Evolutionary conservation across 2,329 filamentous ascomycete species (phyloP), one percentile per base, ranked within the genome.

Genomic region (Colletotrichum falcatum): DNA sequence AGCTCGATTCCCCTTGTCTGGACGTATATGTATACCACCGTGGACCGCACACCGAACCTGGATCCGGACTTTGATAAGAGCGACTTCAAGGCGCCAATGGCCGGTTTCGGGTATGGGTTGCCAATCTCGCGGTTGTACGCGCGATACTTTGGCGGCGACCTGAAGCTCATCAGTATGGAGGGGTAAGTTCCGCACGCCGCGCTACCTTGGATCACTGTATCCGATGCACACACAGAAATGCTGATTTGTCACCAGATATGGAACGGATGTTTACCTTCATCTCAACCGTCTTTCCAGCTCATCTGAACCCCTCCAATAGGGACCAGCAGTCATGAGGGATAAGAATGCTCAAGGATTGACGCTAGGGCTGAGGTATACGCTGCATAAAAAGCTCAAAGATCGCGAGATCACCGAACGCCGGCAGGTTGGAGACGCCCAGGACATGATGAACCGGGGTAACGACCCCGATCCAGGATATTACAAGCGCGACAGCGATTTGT

Each of bases 11-110:
- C 96, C 6, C 87, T 99, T 18, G 96, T 98, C n/a, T 99, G 96
- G 96, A 99, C 96, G 16, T 99, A 99, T 81, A 99, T 98, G 96
- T 99, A 99, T 81, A 99, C 96, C 44, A 99, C 96, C 2, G 96
- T 99, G 74, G 96, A 98, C 81, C 91, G 95, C 76, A 98, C 96
- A 28, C 96, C 96, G 18, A 97, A 91, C 78, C 85, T 99, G 73
- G 96, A 99, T 78, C 96, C 96, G 0, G 95, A 98, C 80, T 99
- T 98, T 81, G 95, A 99, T 82, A 97, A 98, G 84, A 97, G 92
- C 83, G 96, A 99, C 81, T 99, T 99, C 86, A 98, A 99, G 82
- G 96, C 96, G 16, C 96, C 96, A 1, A 98, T 99, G 96, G 96
- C 96, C 72, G 96, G 96, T 2, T 99, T 98, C 78, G 96, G 96